Percentiles rank a stretch among this genome's conserved stretches.
Conservation (phyloP, 2,329 filamentous ascomycete genomes). For the Lasiodiplodia theobromae region DNA sequence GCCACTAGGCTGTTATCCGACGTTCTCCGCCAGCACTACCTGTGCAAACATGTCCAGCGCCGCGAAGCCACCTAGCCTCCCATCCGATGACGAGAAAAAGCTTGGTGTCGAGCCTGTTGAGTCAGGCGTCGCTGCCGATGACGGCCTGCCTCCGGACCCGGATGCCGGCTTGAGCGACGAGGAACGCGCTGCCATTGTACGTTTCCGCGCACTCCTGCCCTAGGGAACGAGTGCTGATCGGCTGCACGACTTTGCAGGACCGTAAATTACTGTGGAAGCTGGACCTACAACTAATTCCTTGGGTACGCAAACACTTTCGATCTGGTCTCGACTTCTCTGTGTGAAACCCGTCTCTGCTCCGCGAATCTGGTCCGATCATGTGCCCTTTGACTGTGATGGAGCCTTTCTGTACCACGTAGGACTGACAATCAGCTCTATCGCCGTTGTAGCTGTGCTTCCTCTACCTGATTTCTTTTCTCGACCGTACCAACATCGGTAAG, state of each 20-base stretch:
- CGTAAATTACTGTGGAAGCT: conserved; percentile 68
- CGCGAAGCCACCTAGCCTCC: conserved; percentile 7
- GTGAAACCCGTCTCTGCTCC: neutral
- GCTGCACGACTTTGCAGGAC: conserved; percentile 55
- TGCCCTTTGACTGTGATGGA: neutral
- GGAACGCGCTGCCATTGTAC: conserved; percentile 67
- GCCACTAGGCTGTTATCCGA: neutral
- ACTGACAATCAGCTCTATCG: neutral
- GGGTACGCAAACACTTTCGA: conserved; percentile 43
- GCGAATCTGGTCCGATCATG: neutral
- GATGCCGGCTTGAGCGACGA: conserved; percentile 71
- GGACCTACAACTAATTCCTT: conserved; percentile 68
- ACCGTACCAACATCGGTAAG: conserved; percentile 70
- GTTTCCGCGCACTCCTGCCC: conserved; percentile 35
- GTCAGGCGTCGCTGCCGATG: neutral
- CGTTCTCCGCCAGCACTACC: neutral
- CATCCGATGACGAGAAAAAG: conserved; percentile 34
- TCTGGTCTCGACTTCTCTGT: neutral
- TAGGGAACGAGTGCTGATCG: neutral
- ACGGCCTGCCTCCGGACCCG: conserved; percentile 55
- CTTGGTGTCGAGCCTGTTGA: conserved; percentile 30
- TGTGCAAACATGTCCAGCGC: neutral
- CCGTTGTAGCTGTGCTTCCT: conserved; percentile 66
- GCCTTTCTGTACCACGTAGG: neutral
- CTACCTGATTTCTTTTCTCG: conserved; percentile 76